Evolutionary conservation across 1,284 basidiomycete species (phyloP).

Genomic region (Apiotrichum laibachii): DNA sequence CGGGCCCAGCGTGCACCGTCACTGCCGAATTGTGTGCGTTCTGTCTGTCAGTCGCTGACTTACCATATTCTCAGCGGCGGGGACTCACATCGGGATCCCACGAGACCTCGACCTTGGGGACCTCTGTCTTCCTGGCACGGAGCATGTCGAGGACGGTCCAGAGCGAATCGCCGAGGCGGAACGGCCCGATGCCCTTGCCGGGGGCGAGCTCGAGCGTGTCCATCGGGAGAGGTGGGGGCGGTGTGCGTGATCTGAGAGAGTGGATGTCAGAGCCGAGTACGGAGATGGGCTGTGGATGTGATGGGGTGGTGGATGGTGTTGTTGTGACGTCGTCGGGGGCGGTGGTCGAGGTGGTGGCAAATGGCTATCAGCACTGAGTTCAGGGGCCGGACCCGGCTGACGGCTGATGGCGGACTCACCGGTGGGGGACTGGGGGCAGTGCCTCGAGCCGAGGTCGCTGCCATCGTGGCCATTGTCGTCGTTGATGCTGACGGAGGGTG

Average conservation of each 20-base stretch:
- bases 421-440: too few relatives aligned
- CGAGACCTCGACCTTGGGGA: slow-evolving; percentile 77
- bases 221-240: slow-evolving; percentile 5
- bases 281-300: not conserved
- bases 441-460: too few relatives aligned
- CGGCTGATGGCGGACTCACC: too few relatives aligned
- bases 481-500: too few relatives aligned
- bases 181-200: slow-evolving; percentile 71
- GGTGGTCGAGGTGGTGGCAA: too few relatives aligned
- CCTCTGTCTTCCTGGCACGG: slow-evolving; percentile 53
- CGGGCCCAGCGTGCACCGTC: slow-evolving; percentile 69
- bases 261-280: not conserved
- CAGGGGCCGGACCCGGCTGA: too few relatives aligned
- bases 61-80: not conserved
- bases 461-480: too few relatives aligned
- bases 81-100: slow-evolving; percentile 66
- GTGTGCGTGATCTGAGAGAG: not conserved
- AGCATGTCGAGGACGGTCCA: slow-evolving; percentile 75
- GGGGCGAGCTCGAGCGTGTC: slow-evolving; percentile 70
- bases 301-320: not conserved
- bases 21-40: slow-evolving; percentile 64
- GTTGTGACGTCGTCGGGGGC: too few relatives aligned
- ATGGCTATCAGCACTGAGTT: too few relatives aligned
- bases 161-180: slow-evolving; percentile 73
- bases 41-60: slow-evolving; percentile 17